Evolutionary conservation across 2,329 filamentous ascomycete genomes (phyloP).

Genomic region (Bipolaris cookei): DNA sequence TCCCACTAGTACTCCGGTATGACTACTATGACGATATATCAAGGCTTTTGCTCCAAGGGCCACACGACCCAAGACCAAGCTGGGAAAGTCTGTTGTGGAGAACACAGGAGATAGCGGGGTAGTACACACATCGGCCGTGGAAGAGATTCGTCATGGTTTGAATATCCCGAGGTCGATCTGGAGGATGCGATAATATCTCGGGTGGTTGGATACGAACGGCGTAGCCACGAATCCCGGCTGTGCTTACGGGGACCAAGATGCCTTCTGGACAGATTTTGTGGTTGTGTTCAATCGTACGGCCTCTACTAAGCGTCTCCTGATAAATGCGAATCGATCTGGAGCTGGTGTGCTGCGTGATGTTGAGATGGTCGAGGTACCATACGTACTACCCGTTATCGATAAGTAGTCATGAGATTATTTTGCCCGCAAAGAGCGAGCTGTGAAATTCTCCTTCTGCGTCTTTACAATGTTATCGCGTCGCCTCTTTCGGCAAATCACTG

Average conservation of each 20-base stretch:
- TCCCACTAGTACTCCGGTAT: constrained; percentile 1
- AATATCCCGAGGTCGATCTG: constrained; percentile 26
- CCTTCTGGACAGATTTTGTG: not conserved
- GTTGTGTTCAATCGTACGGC: not conserved
- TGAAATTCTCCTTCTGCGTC: constrained; percentile 11
- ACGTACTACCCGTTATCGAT: constrained; percentile 14
- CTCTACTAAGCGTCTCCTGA: not conserved
- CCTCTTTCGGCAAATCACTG: constrained; percentile 45
- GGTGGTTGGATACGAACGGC: constrained; percentile 63
- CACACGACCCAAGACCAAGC: constrained; percentile 2
- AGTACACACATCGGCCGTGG: constrained; percentile 27
- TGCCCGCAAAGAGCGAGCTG: constrained; percentile 3
- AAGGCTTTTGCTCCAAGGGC: not conserved
- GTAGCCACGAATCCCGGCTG: constrained; percentile 59
- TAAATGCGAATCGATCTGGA: constrained; percentile 36
- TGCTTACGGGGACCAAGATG: not conserved
- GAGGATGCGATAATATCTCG: constrained; percentile 37
- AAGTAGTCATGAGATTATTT: constrained; percentile 7
- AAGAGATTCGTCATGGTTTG: constrained; percentile 20
- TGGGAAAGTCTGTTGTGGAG: constrained; percentile 8
- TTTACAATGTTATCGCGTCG: constrained; percentile 47
- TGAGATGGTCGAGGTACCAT: not conserved
- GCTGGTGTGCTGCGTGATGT: not conserved
- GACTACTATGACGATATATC: constrained; percentile 2
- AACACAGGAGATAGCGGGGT: constrained; percentile 23